Evolutionary conservation across 1,284 basidiomycete species (phyloP).

Genomic region (Tylopilus sp.): DNA sequence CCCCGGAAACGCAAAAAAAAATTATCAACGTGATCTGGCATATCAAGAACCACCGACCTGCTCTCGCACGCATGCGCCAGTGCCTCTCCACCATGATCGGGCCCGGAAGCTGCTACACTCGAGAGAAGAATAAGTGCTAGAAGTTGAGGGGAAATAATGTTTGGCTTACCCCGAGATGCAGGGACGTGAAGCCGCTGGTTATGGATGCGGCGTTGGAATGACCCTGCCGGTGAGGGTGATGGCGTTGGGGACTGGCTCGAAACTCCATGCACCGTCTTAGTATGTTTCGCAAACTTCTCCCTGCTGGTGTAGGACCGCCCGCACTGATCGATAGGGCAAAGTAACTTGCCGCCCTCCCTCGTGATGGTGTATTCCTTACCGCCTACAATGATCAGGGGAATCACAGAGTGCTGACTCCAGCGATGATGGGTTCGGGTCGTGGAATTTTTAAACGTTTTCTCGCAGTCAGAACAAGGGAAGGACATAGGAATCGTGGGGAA

Average conservation of each 20-base stretch:
- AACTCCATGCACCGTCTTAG: not conserved
- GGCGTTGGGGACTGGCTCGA: not conserved
- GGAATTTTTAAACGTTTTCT: not conserved
- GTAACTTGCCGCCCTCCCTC: not conserved
- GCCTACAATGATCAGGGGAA: not conserved
- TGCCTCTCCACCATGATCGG: not conserved
- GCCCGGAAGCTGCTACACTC: too few species aligned
- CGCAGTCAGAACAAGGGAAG: not conserved
- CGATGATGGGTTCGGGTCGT: not conserved
- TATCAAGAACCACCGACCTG: too few species aligned
- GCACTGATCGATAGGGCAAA: slow-evolving; percentile 1
- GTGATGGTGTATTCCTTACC: not conserved
- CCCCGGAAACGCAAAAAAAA: not conserved
- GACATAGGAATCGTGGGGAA: slow-evolving; percentile 33
- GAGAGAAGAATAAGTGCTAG: too few species aligned
- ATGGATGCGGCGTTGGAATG: not conserved
- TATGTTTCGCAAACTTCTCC: slow-evolving; percentile 1
- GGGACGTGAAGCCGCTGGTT: not conserved
- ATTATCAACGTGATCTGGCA: too few species aligned
- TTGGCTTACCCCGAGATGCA: too few species aligned
- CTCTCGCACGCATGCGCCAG: too few species aligned
- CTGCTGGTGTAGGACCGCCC: not conserved
- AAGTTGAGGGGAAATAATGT: too few species aligned
- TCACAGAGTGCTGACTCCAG: not conserved
- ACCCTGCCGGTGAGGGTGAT: not conserved